A percentile compares a stretch with the other conserved stretches of the same genome.
phyloP scores from a whole-genome alignment of 2,329 filamentous ascomycete species.

The Arthrobotrys iridis region DNA sequence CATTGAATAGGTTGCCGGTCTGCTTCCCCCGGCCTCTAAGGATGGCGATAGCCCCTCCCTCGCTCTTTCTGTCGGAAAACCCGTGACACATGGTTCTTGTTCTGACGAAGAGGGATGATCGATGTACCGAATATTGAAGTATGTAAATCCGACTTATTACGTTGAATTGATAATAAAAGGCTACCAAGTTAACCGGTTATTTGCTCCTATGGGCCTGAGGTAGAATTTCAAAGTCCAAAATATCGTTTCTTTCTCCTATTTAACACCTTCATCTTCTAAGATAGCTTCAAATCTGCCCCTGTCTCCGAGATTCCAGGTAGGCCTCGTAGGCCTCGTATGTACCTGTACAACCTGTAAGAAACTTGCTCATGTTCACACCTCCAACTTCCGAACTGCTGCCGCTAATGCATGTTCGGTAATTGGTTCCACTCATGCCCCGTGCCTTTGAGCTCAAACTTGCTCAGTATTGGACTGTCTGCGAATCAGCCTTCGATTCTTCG shows the following conservation, averaged over 20 bases:
- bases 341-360: slow-evolving; percentile 19
- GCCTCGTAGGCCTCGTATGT: slow-evolving; percentile 18
- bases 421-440: slow-evolving; percentile 31
- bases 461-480: slow-evolving; percentile 22
- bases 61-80: slow-evolving; percentile 33
- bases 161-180: too few species aligned
- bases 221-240: too few species aligned
- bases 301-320: too few species aligned
- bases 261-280: not conserved
- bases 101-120: not conserved
- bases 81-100: slow-evolving; percentile 38
- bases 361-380: slow-evolving; percentile 27
- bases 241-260: not conserved
- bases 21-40: slow-evolving; percentile 19
- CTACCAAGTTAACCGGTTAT: too few species aligned
- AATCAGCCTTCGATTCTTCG: slow-evolving; percentile 21
- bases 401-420: slow-evolving; percentile 50
- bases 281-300: not conserved
- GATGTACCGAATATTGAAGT: not conserved
- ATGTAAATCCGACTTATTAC: too few species aligned
- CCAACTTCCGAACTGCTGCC: slow-evolving; percentile 52
- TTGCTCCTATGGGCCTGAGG: too few species aligned
- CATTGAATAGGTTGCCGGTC: slow-evolving; percentile 23
- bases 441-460: slow-evolving; percentile 49
- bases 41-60: slow-evolving; percentile 47